A percentile compares a stretch with the other conserved stretches of the same genome.
These are phyloP conservation scores for Aspergillus ochraceus DNA, from an alignment of 2,329 filamentous ascomycete genomes.

Conservation along the genomic window DNA sequence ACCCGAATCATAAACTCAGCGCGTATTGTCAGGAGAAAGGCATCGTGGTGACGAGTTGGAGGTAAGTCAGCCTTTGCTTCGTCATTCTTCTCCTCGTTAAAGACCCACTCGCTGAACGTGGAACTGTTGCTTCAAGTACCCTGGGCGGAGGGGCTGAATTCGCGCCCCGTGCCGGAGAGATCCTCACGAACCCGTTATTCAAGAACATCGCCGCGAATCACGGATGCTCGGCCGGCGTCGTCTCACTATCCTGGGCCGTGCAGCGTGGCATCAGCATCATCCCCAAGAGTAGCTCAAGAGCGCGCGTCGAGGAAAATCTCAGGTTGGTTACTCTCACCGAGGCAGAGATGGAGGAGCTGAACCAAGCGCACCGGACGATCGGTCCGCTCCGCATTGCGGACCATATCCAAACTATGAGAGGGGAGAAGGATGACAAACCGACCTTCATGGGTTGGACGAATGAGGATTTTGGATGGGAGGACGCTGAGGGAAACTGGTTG, in stretches of 20 bases:
- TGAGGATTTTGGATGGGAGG: constrained; percentile 43
- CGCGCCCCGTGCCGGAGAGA: background rate
- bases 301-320: constrained; percentile 10
- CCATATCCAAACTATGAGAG: background rate
- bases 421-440: background rate
- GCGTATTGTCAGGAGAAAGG: constrained; percentile 33
- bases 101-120: background rate
- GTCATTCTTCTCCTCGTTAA: background rate
- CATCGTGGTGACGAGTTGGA: constrained; percentile 28
- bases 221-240: constrained; percentile 33
- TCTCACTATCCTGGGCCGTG: constrained; percentile 51
- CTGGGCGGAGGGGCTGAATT: background rate
- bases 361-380: background rate
- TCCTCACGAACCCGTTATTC: background rate
- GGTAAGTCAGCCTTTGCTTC: constrained; percentile 3
- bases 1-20: constrained; percentile 33
- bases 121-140: background rate
- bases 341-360: background rate
- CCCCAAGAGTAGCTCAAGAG: constrained; percentile 50
- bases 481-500: background rate
- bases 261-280: constrained; percentile 51
- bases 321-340: background rate
- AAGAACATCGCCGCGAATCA: constrained; percentile 5
- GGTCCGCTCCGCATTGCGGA: background rate
- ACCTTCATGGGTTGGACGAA: constrained; percentile 31